Conservation (phyloP, 805 yeast species). For the Barnettozyma californica region DNA sequence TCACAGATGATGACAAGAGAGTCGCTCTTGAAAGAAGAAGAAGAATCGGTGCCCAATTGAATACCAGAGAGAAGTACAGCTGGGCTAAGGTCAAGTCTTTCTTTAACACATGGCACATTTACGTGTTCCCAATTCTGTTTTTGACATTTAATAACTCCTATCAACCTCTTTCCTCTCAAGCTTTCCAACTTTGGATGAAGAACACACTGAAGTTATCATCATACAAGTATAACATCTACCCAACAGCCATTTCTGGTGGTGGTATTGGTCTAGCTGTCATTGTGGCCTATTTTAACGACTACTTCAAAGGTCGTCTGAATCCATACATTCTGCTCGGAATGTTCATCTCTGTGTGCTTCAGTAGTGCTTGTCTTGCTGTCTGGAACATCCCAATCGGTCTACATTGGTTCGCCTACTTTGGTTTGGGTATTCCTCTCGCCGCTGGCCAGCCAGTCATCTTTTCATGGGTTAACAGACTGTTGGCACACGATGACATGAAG, state of each 20-base stretch:
- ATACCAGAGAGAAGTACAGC: slow-evolving; percentile 36
- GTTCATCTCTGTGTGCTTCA: slow-evolving; percentile 36
- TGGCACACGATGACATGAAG: slow-evolving; percentile 29
- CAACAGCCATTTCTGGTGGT: slow-evolving; percentile 34
- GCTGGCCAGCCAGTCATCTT: slow-evolving; percentile 55
- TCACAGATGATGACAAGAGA: slow-evolving; percentile 36
- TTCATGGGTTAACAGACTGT: slow-evolving; percentile 47
- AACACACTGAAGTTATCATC: slow-evolving; percentile 29
- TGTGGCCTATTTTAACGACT: slow-evolving; percentile 34
- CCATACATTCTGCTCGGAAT: slow-evolving; percentile 32
- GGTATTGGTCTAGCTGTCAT: slow-evolving; percentile 34
- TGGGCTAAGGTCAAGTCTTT: slow-evolving; percentile 34
- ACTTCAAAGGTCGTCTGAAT: slow-evolving; percentile 30
- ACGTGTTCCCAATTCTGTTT: slow-evolving; percentile 32
- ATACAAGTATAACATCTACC: slow-evolving; percentile 35
- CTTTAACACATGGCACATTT: slow-evolving; percentile 45
- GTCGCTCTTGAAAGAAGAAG: slow-evolving; percentile 44
- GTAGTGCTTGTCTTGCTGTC: slow-evolving; percentile 37
- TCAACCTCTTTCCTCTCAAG: slow-evolving; percentile 33
- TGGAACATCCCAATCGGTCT: slow-evolving; percentile 45
- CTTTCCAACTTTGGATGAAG: slow-evolving; percentile 43
- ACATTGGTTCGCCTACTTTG: slow-evolving; percentile 47
- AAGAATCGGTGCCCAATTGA: slow-evolving; percentile 37
- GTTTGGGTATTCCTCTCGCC: slow-evolving; percentile 42
- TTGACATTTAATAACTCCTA: slow-evolving; percentile 16